A percentile compares a stretch with the other conserved stretches of the same genome.
Evolutionary conservation across 345 rosid genomes (phyloP).

Genomic region (Salix udensis): DNA sequence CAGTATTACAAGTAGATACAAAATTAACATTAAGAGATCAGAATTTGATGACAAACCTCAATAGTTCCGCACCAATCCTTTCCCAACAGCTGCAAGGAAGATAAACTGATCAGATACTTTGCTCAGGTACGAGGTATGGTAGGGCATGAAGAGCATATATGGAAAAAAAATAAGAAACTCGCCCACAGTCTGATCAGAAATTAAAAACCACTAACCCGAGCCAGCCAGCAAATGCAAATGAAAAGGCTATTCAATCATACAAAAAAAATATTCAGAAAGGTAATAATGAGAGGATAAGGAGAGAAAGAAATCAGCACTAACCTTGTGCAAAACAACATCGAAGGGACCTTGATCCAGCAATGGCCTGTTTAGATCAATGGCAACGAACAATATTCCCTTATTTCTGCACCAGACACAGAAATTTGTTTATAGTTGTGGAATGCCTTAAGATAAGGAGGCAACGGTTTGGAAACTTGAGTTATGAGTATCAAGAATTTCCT

Average conservation of each 20-base stretch:
- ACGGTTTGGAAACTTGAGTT: constrained; percentile 17
- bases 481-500: constrained; percentile 1
- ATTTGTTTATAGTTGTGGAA: constrained; percentile 2
- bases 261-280: neutral
- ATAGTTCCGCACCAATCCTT: constrained; percentile 66
- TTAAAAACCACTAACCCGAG: neutral
- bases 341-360: constrained; percentile 92
- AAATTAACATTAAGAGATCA: constrained; percentile 2
- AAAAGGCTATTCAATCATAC: neutral
- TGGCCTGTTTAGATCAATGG: constrained; percentile 63
- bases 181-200: constrained; percentile 13
- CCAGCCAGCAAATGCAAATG: neutral
- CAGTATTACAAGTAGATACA: neutral
- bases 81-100: constrained; percentile 55
- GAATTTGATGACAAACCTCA: constrained; percentile 54
- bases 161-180: neutral
- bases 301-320: constrained; percentile 26
- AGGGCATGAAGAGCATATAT: neutral
- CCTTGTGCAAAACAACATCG: constrained; percentile 90
- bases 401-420: constrained; percentile 48
- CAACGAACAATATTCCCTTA: constrained; percentile 70
- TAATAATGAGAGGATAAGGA: neutral
- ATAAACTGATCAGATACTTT: constrained; percentile 31
- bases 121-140: neutral
- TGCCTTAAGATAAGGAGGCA: constrained; percentile 9